A percentile compares a stretch with the other conserved stretches of the same genome.
Evolutionary conservation across 257 asterid species (phyloP).

Genomic region (Cruciata laevipes): DNA sequence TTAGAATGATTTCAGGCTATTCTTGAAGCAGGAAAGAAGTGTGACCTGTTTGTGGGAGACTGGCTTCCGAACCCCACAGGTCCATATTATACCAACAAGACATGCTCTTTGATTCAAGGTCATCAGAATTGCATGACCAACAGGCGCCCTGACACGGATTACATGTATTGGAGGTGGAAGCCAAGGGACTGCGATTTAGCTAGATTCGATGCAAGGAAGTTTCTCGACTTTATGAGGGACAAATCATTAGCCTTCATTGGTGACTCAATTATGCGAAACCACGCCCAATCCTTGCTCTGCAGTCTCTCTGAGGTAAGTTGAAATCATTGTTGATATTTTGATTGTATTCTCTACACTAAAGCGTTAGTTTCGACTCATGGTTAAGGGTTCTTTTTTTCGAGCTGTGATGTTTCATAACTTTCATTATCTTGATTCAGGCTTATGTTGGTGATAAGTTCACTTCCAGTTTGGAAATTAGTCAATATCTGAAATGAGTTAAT

Average conservation of each 20-base stretch:
- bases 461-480: constrained; percentile 10
- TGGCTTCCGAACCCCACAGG: constrained; percentile 59
- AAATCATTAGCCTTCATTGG: constrained; percentile 67
- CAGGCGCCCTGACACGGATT: constrained; percentile 64
- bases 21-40: constrained; percentile 32
- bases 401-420: background rate
- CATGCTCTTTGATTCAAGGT: constrained; percentile 48
- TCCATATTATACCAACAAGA: constrained; percentile 51
- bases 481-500: background rate
- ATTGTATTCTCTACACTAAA: too few relatives aligned
- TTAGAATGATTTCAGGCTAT: background rate
- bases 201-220: constrained; percentile 39
- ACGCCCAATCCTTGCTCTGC: constrained; percentile 72
- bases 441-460: background rate
- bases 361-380: background rate
- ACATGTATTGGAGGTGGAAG: constrained; percentile 74
- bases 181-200: constrained; percentile 56
- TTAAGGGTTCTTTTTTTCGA: background rate
- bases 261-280: constrained; percentile 86
- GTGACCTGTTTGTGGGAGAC: constrained; percentile 61
- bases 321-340: background rate
- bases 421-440: background rate
- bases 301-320: constrained; percentile 64
- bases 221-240: constrained; percentile 47
- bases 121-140: constrained; percentile 75